A percentile compares a stretch with the other conserved stretches of the same genome.
Conservation (phyloP, 75 land plant genomes). For the Azolla pinnata region DNA sequence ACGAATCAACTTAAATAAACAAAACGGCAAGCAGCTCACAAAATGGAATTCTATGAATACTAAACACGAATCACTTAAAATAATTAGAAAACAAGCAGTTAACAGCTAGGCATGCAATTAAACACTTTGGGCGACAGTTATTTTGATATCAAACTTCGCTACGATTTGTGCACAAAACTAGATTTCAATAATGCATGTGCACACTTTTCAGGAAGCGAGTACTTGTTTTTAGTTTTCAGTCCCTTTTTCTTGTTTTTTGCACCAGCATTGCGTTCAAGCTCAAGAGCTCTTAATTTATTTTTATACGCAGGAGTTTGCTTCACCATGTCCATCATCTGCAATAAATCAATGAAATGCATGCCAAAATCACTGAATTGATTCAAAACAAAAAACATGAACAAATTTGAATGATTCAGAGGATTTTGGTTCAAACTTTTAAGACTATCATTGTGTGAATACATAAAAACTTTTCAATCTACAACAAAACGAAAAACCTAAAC, state of each 20-base stretch:
- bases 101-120: not conserved
- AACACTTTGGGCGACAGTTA: not conserved
- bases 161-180: too few relatives aligned
- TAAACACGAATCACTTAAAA: not conserved
- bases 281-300: slow-evolving; percentile 74
- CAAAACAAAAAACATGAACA: too few relatives aligned
- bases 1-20: too few relatives aligned
- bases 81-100: not conserved
- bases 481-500: too few relatives aligned
- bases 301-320: slow-evolving; percentile 96
- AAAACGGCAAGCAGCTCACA: too few relatives aligned
- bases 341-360: too few relatives aligned
- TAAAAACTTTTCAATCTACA: too few relatives aligned
- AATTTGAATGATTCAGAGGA: too few relatives aligned
- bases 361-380: too few relatives aligned
- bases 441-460: too few relatives aligned
- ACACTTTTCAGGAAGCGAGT: not conserved
- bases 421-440: too few relatives aligned
- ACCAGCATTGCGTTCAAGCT: slow-evolving; percentile 71
- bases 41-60: not conserved
- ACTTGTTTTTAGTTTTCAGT: slow-evolving; percentile 62
- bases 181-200: not conserved
- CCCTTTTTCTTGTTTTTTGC: slow-evolving; percentile 60
- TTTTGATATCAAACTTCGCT: too few relatives aligned
- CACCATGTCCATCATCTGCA: slow-evolving; percentile 78